Evolutionary conservation across 345 rosid species (phyloP).

Genomic region (Carallia brachiata): DNA sequence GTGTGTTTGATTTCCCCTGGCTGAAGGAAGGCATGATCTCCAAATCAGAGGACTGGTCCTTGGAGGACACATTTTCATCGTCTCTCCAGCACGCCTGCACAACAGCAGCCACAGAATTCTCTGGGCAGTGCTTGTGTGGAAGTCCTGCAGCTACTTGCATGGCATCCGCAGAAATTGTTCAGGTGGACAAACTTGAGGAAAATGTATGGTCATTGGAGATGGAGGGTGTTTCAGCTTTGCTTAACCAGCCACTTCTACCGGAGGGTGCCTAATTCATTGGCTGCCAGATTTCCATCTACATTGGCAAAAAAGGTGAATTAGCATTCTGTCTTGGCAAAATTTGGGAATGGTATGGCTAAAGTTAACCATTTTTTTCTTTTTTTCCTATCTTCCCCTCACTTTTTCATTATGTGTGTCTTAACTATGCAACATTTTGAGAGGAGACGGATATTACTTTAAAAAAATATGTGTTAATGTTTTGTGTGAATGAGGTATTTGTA

Average conservation of each 20-base stretch:
- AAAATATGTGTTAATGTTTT: too few relatives aligned
- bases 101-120: constrained; percentile 4
- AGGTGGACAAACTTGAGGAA: constrained; percentile 35
- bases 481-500: too few relatives aligned
- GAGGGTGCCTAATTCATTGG: background rate
- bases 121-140: constrained; percentile 23
- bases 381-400: too few relatives aligned
- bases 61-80: constrained; percentile 32
- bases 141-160: background rate
- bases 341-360: too few relatives aligned
- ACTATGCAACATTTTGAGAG: too few relatives aligned
- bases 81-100: constrained; percentile 11
- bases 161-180: background rate
- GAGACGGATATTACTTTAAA: too few relatives aligned
- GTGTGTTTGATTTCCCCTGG: constrained; percentile 74
- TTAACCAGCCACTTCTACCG: background rate
- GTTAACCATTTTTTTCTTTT: too few relatives aligned
- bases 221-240: constrained; percentile 19
- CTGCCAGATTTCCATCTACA: background rate
- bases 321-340: too few relatives aligned
- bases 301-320: background rate
- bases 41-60: constrained; percentile 33
- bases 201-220: constrained; percentile 40
- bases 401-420: too few relatives aligned
- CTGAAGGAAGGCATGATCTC: constrained; percentile 49